Conservation (phyloP, 2,329 filamentous ascomycete genomes). For the Hymenoscyphus scutula region DNA sequence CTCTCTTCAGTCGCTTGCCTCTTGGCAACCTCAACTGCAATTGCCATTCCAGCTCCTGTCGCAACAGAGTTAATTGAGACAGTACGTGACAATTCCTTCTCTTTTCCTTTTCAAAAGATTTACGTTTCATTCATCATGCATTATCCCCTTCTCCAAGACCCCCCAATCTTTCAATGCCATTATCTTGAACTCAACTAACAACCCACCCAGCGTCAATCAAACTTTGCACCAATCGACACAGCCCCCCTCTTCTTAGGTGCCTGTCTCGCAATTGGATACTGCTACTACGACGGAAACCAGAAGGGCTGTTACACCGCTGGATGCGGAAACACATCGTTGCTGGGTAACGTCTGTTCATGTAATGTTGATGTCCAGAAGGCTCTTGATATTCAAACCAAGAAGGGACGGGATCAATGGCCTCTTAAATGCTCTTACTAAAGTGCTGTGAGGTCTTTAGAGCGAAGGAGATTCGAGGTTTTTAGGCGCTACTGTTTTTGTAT, state of each 20-base stretch:
- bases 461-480: no score
- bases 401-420: slow-evolving; percentile 20
- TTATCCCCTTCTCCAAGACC: no score
- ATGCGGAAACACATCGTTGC: slow-evolving; percentile 9
- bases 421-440: slow-evolving; percentile 16
- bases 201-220: slow-evolving; percentile 13
- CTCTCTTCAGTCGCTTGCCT: background rate
- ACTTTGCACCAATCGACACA: slow-evolving; percentile 15
- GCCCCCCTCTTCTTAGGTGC: slow-evolving; percentile 15
- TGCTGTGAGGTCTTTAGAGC: no score
- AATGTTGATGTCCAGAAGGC: slow-evolving; percentile 22
- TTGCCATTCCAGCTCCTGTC: slow-evolving; percentile 1
- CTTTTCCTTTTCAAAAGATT: background rate
- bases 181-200: background rate
- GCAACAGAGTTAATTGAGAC: background rate
- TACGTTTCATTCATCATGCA: background rate
- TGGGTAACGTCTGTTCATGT: slow-evolving; percentile 18
- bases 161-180: background rate
- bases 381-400: slow-evolving; percentile 16
- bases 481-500: no score
- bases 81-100: no score
- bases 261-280: slow-evolving; percentile 18
- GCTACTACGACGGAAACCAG: slow-evolving; percentile 12
- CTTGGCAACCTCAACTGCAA: background rate
- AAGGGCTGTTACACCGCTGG: slow-evolving; percentile 17